These are phyloP conservation scores for Cymbopogon citratus DNA, from an alignment of 176 grass and related monocot species.

Conservation along the genomic window DNA sequence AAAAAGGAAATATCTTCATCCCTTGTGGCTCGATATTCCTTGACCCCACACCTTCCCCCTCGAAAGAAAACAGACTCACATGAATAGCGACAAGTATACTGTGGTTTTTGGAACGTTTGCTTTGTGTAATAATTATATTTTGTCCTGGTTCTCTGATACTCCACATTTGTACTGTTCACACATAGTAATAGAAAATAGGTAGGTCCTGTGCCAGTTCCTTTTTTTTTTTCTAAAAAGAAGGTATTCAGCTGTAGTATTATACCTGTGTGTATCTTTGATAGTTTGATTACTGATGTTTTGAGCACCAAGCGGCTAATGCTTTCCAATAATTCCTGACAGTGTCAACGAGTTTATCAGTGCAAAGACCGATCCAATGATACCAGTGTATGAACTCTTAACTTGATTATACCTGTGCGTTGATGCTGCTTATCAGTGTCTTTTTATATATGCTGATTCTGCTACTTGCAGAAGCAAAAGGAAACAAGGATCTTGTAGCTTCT, in stretches of 20 bases:
- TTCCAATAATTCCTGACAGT: conserved; percentile 30
- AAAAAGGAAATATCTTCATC: no score
- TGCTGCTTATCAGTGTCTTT: conserved; percentile 2
- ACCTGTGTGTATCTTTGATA: background rate
- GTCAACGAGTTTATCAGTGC: conserved; percentile 65
- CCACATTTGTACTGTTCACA: conserved; percentile 13
- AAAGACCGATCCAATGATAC: conserved; percentile 64
- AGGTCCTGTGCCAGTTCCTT: background rate
- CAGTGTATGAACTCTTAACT: conserved; percentile 55
- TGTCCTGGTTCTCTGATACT: conserved; percentile 2
- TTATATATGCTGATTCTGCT: background rate
- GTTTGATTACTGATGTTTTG: no score
- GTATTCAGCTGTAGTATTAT: background rate
- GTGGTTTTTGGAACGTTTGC: background rate
- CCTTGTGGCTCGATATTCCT: background rate
- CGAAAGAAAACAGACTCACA: background rate
- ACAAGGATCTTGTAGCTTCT: conserved; percentile 41
- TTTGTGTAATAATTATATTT: conserved; percentile 10
- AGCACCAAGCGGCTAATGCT: conserved; percentile 12
- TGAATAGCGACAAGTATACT: background rate
- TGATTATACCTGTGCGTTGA: background rate
- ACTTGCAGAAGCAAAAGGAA: conserved; percentile 59
- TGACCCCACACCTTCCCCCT: background rate
- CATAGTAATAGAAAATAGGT: background rate
- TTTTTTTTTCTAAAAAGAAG: background rate